Base-by-base conservation (phyloP, 495 filamentous ascomycete species). In the Aspergillus biplanus region DNA sequence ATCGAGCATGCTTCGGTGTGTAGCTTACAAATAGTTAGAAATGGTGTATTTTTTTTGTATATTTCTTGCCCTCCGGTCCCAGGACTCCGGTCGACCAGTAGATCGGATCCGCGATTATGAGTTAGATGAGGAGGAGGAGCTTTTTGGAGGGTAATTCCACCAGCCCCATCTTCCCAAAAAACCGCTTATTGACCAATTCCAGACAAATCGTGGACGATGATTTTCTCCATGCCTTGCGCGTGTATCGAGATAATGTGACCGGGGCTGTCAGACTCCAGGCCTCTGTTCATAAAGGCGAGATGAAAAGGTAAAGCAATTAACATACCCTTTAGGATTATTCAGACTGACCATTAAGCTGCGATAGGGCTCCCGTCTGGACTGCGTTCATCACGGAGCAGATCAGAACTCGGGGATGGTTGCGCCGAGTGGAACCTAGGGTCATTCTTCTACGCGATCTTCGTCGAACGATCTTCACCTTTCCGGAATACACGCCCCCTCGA, bases 11-110 rank as follows among this genome's bases (percentile, higher is more conserved):
- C 33, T 7, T 56, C 35, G 4, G 35, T 64, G 12, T 33, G 49
- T 27, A 27, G 57, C 44, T 60, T 46, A 62, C 73, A 48, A 69
- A 55, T n/a, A 0, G 33, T 32, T 34, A 87, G 86, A 77, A 62
- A 86, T 96, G 86, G 90, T 92, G 12, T 76, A 91, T 1, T 95
- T 96, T 71, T 90, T 89, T 72, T 89, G 85, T 73, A 86, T 88
- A 0, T 90, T 94, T 67, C 74, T 91, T 32, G 87, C 89, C 0
- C 81, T 96, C 60, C 92, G 92, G 69, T 82, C 85, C 13, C 85
- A 91, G 53, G 91, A 92, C 66, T 70, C 69, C 31, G 75, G 80
- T 58, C 85, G 79, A 3, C 77, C 81, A 1, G 79, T 83, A 27
- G 64, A 80, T 31, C 72, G 76, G 31, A 81, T 86, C 5, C 74